phyloP scores from a whole-genome alignment of 2,329 filamentous ascomycete genomes.

The Beauveria pseudobassiana region DNA sequence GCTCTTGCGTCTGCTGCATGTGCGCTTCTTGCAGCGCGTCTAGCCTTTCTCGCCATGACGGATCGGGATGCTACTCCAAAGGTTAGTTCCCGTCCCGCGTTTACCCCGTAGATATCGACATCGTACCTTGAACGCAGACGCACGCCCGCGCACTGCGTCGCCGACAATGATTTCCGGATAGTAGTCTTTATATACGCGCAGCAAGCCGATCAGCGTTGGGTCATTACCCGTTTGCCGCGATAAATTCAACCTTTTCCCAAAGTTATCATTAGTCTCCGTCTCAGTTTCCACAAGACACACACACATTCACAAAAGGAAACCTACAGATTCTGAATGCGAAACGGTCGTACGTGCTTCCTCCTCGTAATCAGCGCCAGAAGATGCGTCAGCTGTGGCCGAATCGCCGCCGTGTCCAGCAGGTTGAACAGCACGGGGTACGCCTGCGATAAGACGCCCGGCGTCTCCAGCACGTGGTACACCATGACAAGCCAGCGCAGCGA shows the following conservation, averaged over 20 bases:
- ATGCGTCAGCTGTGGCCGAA: constrained; percentile 64
- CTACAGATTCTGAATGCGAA: constrained; percentile 70
- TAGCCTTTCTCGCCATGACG: constrained; percentile 63
- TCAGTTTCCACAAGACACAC: too few species aligned
- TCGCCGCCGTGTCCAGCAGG: constrained; percentile 70
- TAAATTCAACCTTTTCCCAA: constrained; percentile 41
- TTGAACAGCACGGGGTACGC: constrained; percentile 74
- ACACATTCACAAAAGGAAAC: constrained; percentile 18
- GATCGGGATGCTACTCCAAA: constrained; percentile 57
- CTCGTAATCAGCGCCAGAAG: constrained; percentile 71
- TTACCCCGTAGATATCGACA: not conserved
- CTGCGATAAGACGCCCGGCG: constrained; percentile 54
- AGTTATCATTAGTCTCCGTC: constrained; percentile 2
- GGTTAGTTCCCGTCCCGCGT: not conserved
- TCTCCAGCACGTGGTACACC: constrained; percentile 64
- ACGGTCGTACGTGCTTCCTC: constrained; percentile 75
- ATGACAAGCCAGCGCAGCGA: constrained; percentile 74
- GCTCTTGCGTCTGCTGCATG: constrained; percentile 38
- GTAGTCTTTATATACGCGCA: constrained; percentile 84
- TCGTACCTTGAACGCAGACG: constrained; percentile 52
- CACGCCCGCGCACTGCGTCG: constrained; percentile 53
- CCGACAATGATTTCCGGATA: constrained; percentile 83
- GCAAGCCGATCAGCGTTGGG: constrained; percentile 62
- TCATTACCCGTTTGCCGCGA: constrained; percentile 62
- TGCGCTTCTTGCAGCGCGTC: constrained; percentile 57